Conservation (phyloP, 2,329 filamentous ascomycete genomes). For the Emergomyces pasteurianus region DNA sequence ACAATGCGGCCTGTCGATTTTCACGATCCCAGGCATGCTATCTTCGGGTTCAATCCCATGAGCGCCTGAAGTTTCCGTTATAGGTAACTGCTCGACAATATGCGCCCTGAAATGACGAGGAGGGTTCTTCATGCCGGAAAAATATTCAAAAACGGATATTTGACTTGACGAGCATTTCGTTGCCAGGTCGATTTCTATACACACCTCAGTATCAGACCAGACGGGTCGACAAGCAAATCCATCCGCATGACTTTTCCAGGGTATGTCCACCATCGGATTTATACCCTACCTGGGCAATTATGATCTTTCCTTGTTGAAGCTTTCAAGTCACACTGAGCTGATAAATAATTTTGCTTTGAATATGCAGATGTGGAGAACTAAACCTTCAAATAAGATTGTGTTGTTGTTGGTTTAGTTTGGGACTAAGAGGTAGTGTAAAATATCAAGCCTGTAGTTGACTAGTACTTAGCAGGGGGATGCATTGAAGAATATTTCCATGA, state of each 20-base stretch:
- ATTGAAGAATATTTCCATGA: too few species aligned
- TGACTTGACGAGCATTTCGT: background rate
- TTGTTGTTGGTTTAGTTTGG: background rate
- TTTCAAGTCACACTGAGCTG: background rate
- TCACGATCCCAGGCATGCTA: background rate
- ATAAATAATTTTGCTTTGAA: too few species aligned
- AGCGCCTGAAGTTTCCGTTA: background rate
- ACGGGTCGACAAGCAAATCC: background rate
- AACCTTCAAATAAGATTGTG: background rate
- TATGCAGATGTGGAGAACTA: too few species aligned
- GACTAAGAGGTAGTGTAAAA: background rate
- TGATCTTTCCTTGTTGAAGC: background rate
- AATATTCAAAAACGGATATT: background rate
- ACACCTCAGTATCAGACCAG: too few species aligned
- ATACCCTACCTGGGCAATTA: background rate
- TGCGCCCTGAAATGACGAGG: background rate
- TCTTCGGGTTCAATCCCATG: background rate
- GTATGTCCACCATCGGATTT: background rate
- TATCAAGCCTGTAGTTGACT: too few species aligned
- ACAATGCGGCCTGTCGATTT: background rate
- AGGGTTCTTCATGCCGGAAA: background rate
- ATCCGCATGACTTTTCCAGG: background rate
- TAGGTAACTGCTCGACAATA: background rate
- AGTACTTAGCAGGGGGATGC: too few species aligned
- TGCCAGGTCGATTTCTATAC: background rate